Evolutionary conservation across 805 yeast genomes (phyloP), one percentile per base, ranked within the genome.

Genomic region (Komagataella phaffii): DNA sequence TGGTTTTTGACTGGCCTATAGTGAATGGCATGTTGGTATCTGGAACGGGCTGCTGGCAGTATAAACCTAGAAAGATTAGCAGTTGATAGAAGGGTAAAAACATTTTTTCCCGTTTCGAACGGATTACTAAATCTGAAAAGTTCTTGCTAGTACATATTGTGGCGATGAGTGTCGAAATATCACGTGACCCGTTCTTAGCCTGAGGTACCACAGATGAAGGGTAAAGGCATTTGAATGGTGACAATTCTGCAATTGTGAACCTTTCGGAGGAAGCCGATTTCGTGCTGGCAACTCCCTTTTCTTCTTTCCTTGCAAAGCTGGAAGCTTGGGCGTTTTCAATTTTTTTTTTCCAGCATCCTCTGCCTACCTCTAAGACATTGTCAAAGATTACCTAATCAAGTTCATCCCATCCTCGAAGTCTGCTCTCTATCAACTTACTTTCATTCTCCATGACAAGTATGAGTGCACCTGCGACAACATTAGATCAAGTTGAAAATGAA

Each of bases 401-500:
- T 17, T 17, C 17, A 17, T 17, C 17, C 17, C 17, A 17, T 17
- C 40, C 23, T 21, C 23, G 23, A 21, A 21, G 23, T 21, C 23
- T 21, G 17, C 23, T 6, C 23, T 21, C 7, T 17, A 53, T 58
- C n/a, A 55, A 58, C 44, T 50, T 56, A 1, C 63, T 61, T 51
- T 17, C 51, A 6, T 10, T 14, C 23, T 17, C 47, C 19, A 12
- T 18, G 23, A 10, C 23, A 19, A 45, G 23, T 45, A 45, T 30
- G 40, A 30, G 14, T 30, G 40, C 40, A 30, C 46, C 46, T 19
- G 48, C 52, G 1, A 51, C 60, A 12, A 64, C 68, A 3, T 51
- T 67, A 3, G 64, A 60, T 0, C 48, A 53, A n/a, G 50, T 64
- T 7, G 68, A 67, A 50, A 67, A 64, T 19, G 73, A 73, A 54